Evolutionary conservation across 176 grass and related monocot genomes (phyloP).

Genomic region (Aegilops sharonensis): DNA sequence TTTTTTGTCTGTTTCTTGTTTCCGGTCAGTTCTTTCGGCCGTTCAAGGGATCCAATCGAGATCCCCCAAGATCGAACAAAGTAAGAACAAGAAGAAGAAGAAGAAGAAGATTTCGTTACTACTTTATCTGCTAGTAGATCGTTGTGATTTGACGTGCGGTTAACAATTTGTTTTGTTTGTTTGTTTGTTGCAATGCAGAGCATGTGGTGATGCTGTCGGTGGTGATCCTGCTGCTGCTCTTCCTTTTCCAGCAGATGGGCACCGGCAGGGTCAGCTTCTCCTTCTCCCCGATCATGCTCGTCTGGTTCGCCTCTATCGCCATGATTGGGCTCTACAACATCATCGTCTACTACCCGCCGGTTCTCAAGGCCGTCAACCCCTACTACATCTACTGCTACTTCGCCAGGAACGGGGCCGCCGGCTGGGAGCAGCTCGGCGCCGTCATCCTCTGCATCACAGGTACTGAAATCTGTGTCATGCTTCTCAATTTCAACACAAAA

Average conservation of each 20-base stretch:
- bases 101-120: neutral
- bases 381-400: conserved; percentile 70
- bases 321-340: conserved; percentile 60
- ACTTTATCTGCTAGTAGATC: too few species aligned
- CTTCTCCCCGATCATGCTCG: conserved; percentile 69
- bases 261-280: conserved; percentile 54
- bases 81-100: neutral
- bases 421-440: conserved; percentile 62
- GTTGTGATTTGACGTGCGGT: neutral
- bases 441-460: conserved; percentile 65
- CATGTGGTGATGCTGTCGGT: conserved; percentile 49
- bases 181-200: conserved; percentile 24
- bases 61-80: conserved; percentile 42
- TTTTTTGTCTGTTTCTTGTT: neutral
- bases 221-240: conserved; percentile 51
- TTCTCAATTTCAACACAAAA: too few species aligned
- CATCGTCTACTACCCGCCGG: conserved; percentile 37
- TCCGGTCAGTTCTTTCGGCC: conserved; percentile 59
- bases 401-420: conserved; percentile 24
- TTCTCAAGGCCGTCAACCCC: conserved; percentile 57
- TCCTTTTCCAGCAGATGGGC: conserved; percentile 57
- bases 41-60: conserved; percentile 71
- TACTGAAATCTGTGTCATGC: neutral
- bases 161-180: neutral
- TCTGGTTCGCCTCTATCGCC: conserved; percentile 53